These are phyloP conservation scores for Clonostachys solani DNA, from an alignment of 2,329 filamentous ascomycete genomes.

Conservation along the genomic window DNA sequence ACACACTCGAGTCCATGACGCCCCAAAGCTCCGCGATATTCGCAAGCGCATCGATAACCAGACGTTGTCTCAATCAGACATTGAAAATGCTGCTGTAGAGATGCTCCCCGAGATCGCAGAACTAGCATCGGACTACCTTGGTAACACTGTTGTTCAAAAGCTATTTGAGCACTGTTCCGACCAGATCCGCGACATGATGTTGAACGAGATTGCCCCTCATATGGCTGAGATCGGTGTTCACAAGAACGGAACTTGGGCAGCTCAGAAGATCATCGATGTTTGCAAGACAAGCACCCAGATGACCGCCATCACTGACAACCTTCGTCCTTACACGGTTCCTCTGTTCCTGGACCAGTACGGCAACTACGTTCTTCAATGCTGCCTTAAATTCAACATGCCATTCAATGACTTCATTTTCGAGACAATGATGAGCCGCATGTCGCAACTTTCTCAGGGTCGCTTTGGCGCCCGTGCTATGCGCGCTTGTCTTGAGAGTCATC, in stretches of 20 bases:
- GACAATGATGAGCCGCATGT: constrained; percentile 89
- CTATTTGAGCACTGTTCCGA: constrained; percentile 96
- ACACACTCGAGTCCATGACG: constrained; percentile 86
- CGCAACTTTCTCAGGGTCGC: constrained; percentile 88
- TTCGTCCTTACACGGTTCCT: constrained; percentile 82
- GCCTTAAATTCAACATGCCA: constrained; percentile 83
- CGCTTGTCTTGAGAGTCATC: constrained; percentile 93
- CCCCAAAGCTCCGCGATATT: constrained; percentile 90
- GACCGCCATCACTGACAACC: constrained; percentile 75
- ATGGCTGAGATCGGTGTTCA: constrained; percentile 95
- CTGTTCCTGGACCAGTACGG: constrained; percentile 97
- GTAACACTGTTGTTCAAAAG: constrained; percentile 99
- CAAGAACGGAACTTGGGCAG: constrained; percentile 99
- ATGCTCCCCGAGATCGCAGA: constrained; percentile 98
- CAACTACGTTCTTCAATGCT: constrained; percentile 97
- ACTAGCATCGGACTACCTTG: constrained; percentile 90
- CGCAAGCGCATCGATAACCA: constrained; percentile 97
- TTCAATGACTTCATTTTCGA: constrained; percentile 98
- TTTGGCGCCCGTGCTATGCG: constrained; percentile 96
- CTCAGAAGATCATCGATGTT: constrained; percentile 98
- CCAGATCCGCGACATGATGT: constrained; percentile 84
- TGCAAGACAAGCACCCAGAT: constrained; percentile 83
- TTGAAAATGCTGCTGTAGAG: constrained; percentile 84
- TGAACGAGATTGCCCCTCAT: constrained; percentile 81
- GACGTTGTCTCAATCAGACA: constrained; percentile 77